A percentile compares a stretch with the other conserved stretches of the same genome.
phyloP scores from a whole-genome alignment of 768 basidiomycete genomes.

The Scleroderma bovista region DNA sequence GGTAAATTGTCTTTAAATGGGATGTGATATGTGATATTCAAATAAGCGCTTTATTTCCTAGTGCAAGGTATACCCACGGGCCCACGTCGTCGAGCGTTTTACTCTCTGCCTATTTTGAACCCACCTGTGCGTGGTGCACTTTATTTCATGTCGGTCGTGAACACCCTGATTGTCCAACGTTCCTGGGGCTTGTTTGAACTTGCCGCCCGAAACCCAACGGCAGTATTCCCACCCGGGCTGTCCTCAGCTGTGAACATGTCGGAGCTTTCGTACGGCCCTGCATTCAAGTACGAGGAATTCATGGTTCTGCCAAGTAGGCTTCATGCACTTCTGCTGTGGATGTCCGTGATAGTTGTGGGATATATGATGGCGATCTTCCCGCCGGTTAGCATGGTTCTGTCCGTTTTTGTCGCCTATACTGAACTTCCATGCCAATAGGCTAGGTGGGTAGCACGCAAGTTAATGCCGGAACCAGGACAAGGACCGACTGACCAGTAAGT shows the following conservation, averaged over 20 bases:
- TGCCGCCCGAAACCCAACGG: slow-evolving; percentile 13
- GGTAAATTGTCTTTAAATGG: slow-evolving; percentile 22
- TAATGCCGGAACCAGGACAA: slow-evolving; percentile 49
- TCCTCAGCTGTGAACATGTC: slow-evolving; percentile 15
- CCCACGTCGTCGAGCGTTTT: slow-evolving; percentile 27
- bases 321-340: slow-evolving; percentile 28
- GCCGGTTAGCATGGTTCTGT: slow-evolving; percentile 28
- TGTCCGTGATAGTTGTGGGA: background rate
- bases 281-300: slow-evolving; percentile 78
- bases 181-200: slow-evolving; percentile 48
- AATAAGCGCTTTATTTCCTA: slow-evolving; percentile 9
- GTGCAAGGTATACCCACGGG: slow-evolving; percentile 29
- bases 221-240: slow-evolving; percentile 8
- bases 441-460: slow-evolving; percentile 49
- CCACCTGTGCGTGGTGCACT: slow-evolving; percentile 34
- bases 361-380: slow-evolving; percentile 28
- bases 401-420: background rate
- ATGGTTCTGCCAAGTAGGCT: slow-evolving; percentile 35
- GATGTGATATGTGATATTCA: background rate
- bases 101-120: slow-evolving; percentile 31
- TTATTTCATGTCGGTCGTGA: slow-evolving; percentile 41
- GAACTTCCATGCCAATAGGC: slow-evolving; percentile 31
- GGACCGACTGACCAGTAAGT: slow-evolving; percentile 61
- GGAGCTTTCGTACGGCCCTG: slow-evolving; percentile 50
- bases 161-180: slow-evolving; percentile 49